Evolutionary conservation across 2,329 filamentous ascomycete species (phyloP), one percentile per base, ranked within the genome.

Genomic region (Cordyceps militaris): DNA sequence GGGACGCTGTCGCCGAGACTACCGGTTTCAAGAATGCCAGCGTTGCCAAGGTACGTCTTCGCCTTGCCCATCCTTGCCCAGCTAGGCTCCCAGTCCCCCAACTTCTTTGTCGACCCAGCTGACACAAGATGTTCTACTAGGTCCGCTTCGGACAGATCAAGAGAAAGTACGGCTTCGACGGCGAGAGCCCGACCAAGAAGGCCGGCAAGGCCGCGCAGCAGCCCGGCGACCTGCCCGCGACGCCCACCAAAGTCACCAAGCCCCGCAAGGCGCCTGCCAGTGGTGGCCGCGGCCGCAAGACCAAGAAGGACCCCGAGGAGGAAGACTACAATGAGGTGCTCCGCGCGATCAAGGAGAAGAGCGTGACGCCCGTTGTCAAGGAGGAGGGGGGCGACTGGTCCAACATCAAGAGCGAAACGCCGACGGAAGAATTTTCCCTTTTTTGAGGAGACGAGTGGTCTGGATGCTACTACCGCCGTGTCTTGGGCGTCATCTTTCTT

Each of bases 91-190:
- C n/a, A 21, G 36, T 19, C 38, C n/a, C n/a, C 19, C 2, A 21
- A 9, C 30, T 4, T 1, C 2, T 34, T 16, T 16, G 1, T 16
- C 34, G 8, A 4, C 3, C 34, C 14, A 6, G 7, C 34, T 16
- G 13, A 38, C 6, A 16, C 5, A 36, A 36, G 13, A 4, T 16
- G 2, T 38, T 38, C 8, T 16, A 14, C 10, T 14, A 77, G 71
- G 72, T 74, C 40, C 76, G 79, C 47, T 82, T 76, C 58, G 72
- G 75, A 3, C 77, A 81, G 59, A 74, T 81, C 60, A 80, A 76
- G 66, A 69, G 70, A 47, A 78, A 79, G 66, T 68, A 76, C 0
- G 73, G 73, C 3, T 69, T 77, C 42, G 64, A 64, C 38, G 66
- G 65, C 59, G 68, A 70, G 5, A 47, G 55, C 10, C 36, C 59